Percentiles rank a stretch among this genome's conserved stretches.
phyloP scores from a whole-genome alignment of 352 stramenopile genomes.

The Globisporangium alternatum region DNA sequence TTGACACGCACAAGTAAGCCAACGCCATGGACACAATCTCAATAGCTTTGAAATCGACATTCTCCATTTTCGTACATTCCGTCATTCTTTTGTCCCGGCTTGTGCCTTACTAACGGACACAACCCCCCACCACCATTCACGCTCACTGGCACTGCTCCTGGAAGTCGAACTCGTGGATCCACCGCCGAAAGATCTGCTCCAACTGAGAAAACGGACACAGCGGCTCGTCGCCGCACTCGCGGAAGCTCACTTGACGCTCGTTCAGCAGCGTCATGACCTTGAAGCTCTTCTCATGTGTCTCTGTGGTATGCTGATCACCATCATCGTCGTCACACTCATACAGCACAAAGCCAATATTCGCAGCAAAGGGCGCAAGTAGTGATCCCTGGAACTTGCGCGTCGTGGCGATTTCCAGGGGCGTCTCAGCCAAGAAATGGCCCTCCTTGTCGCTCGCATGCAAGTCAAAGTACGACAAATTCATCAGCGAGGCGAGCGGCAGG shows the following conservation, averaged over 20 bases:
- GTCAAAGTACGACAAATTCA: slow-evolving; percentile 76
- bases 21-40: not conserved
- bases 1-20: not conserved
- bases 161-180: slow-evolving; percentile 75
- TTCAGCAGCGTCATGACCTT: slow-evolving; percentile 65
- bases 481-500: slow-evolving; percentile 63
- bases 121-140: too few species aligned
- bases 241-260: slow-evolving; percentile 56
- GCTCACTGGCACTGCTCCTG: slow-evolving; percentile 35
- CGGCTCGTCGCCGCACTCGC: slow-evolving; percentile 35
- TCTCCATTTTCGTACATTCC: too few species aligned
- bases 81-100: too few species aligned
- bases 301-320: not conserved
- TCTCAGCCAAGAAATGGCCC: slow-evolving; percentile 59
- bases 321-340: slow-evolving; percentile 45
- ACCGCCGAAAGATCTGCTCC: slow-evolving; percentile 52
- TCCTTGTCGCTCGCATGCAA: slow-evolving; percentile 46
- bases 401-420: slow-evolving; percentile 43
- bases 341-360: slow-evolving; percentile 82
- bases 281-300: slow-evolving; percentile 17
- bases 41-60: not conserved
- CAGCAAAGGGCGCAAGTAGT: slow-evolving; percentile 62
- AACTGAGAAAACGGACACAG: slow-evolving; percentile 59
- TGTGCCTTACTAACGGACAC: too few species aligned
- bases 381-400: slow-evolving; percentile 60